Evolutionary conservation across 225 moss, liverwort and hornwort species (phyloP), one percentile per base, ranked within the genome.

Genomic region (Straminergon stramineum): DNA sequence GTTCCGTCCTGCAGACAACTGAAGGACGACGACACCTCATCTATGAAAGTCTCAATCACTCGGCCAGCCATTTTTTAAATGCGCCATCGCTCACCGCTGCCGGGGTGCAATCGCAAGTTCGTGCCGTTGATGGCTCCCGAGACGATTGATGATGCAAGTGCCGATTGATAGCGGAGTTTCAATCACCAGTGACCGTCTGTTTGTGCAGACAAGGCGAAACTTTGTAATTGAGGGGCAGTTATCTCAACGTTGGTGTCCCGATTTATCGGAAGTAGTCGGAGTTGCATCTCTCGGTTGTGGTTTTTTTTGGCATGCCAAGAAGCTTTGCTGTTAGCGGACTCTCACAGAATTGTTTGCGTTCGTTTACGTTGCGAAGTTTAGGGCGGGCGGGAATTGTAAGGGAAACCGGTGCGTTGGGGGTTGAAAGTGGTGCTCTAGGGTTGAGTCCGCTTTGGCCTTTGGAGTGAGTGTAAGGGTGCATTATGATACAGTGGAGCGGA

Each of bases 401-500:
- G 37, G 55, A 65, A 58, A 60, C 15, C 48, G 62, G 89, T 37
- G 79, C 11, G 57, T 35, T 30, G 35, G 79, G 39, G 71, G 65
- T 66, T n/a, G 84, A 10, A 84, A 39, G 92, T 27, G 73, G 37
- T 35, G 41, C 62, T 71, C 64, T 91, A 82, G 92, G 92, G 84
- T 87, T 87, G 60, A 51, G 83, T 71, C 89, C 65, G 45, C 89
- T 61, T 60, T 18, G 80, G 39, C 80, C 80, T 60, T 58, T 22
- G 78, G 53, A 75, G 62, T 68, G 66, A 68, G 89, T 68, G 43
- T 6, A 74, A 79, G 65, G 71, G 70, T 83, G 73, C 73, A 73
- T 86, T 81, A 90, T 90, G 92, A 83, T 90, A 79, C 88, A 73
- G 86, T 91, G 79, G 74, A 83, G 85, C 55, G 86, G 79, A 35